Conservation (phyloP, 2,329 filamentous ascomycete species). For the Paecilomyces dactylethromorphus region DNA sequence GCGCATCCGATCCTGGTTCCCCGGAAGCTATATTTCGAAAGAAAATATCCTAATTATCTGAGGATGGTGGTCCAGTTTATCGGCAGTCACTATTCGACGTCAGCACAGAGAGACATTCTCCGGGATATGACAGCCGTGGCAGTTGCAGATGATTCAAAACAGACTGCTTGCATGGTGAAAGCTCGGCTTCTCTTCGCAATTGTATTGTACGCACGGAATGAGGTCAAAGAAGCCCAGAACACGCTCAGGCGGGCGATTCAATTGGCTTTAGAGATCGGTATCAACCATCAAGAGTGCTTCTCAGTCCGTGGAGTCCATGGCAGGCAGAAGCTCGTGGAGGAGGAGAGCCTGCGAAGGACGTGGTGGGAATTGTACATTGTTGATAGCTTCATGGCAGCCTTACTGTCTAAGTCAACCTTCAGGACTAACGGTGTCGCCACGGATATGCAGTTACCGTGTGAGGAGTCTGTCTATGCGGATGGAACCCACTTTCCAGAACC, state of each 20-base stretch:
- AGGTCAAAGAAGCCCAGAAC: slow-evolving; percentile 23
- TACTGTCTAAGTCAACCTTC: slow-evolving; percentile 36
- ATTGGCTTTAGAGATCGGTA: slow-evolving; percentile 65
- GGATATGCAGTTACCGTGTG: slow-evolving; percentile 65
- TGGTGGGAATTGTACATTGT: slow-evolving; percentile 77
- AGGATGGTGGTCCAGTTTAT: slow-evolving; percentile 47
- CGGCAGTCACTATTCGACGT: slow-evolving; percentile 44
- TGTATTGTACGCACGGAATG: slow-evolving; percentile 26
- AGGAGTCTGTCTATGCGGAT: slow-evolving; percentile 53
- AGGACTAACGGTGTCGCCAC: slow-evolving; percentile 60
- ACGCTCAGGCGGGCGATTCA: slow-evolving; percentile 58
- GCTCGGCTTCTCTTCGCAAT: slow-evolving; percentile 31
- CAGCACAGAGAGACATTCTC: slow-evolving; percentile 21
- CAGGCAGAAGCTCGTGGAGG: slow-evolving; percentile 21
- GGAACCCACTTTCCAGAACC: too few relatives aligned
- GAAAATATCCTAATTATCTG: slow-evolving; percentile 40
- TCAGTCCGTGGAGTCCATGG: slow-evolving; percentile 29
- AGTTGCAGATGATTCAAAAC: slow-evolving; percentile 14
- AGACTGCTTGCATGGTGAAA: slow-evolving; percentile 30
- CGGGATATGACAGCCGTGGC: slow-evolving; percentile 17
- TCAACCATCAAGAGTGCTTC: slow-evolving; percentile 66
- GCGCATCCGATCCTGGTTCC: slow-evolving; percentile 51
- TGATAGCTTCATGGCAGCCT: slow-evolving; percentile 68
- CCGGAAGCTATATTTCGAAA: slow-evolving; percentile 27
- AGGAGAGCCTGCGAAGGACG: slow-evolving; percentile 69